phyloP scores from a whole-genome alignment of 2,329 filamentous ascomycete genomes.

The Diplodia seriata region DNA sequence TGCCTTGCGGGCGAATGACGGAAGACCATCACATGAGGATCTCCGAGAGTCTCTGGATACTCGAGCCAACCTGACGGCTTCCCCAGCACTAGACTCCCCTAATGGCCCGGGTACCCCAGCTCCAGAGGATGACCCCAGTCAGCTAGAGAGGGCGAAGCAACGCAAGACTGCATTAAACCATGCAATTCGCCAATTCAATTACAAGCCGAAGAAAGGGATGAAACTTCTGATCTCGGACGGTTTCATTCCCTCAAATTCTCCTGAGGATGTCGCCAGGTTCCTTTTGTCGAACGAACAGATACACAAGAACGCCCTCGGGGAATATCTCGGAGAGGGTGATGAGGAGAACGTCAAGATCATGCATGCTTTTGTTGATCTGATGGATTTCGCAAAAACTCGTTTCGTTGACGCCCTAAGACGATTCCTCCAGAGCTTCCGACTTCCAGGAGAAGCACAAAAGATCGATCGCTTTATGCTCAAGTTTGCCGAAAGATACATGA shows the following conservation, averaged over 20 bases:
- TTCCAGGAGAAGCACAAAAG: slow-evolving; percentile 96
- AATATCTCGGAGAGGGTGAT: slow-evolving; percentile 93
- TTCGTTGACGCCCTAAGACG: slow-evolving; percentile 92
- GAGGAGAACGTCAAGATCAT: slow-evolving; percentile 94
- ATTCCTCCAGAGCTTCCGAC: slow-evolving; percentile 91
- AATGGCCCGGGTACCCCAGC: slow-evolving; percentile 41
- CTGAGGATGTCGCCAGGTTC: slow-evolving; percentile 85
- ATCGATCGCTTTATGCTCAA: slow-evolving; percentile 99
- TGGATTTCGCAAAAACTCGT: slow-evolving; percentile 90
- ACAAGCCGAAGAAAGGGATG: slow-evolving; percentile 93
- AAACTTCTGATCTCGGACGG: slow-evolving; percentile 83
- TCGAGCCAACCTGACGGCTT: slow-evolving; percentile 46
- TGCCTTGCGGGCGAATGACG: slow-evolving; percentile 47
- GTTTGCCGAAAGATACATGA: slow-evolving; percentile 94
- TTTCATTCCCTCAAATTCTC: slow-evolving; percentile 81
- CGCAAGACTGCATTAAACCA: slow-evolving; percentile 91
- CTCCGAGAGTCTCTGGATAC: slow-evolving; percentile 79
- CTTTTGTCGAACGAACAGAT: slow-evolving; percentile 80
- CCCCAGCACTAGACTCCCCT: slow-evolving; percentile 23
- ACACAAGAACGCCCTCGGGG: slow-evolving; percentile 90
- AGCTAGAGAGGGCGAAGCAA: slow-evolving; percentile 94
- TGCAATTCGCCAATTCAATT: slow-evolving; percentile 92
- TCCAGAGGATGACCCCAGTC: slow-evolving; percentile 85
- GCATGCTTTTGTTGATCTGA: slow-evolving; percentile 95
- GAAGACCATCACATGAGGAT: slow-evolving; percentile 63